phyloP scores from a whole-genome alignment of 2,329 filamentous ascomycete species.

The Ophiostoma pallidulum region DNA sequence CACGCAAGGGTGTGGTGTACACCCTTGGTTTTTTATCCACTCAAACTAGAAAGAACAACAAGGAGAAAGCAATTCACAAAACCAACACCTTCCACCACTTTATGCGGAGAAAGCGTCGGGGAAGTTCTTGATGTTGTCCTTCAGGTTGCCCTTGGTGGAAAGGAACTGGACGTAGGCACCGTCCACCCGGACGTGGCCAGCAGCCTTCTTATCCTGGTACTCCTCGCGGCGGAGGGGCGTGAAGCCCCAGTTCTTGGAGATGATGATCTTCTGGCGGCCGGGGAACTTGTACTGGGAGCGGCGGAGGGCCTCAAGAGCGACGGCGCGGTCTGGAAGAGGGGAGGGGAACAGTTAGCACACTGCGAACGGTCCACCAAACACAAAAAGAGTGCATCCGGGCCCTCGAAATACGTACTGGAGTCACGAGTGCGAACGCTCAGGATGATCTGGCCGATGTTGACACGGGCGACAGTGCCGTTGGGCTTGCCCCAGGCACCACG shows the following conservation, averaged over 20 bases:
- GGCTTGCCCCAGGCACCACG: conserved; percentile 99
- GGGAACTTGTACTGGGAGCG: conserved; percentile 99
- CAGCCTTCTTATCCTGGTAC: conserved; percentile 91
- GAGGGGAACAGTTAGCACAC: too few relatives aligned
- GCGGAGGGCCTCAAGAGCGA: conserved; percentile 96
- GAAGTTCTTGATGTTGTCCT: conserved; percentile 87
- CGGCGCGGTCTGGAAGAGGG: conserved; percentile 58
- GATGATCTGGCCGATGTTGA: conserved; percentile 99
- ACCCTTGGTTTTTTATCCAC: neutral
- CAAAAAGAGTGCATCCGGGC: too few relatives aligned
- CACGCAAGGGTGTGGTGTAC: conserved; percentile 14
- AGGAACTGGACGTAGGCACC: conserved; percentile 99
- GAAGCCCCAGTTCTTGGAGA: conserved; percentile 99
- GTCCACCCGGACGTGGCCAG: conserved; percentile 88
- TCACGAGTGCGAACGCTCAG: conserved; percentile 96
- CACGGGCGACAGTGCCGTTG: conserved; percentile 96
- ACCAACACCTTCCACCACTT: conserved; percentile 13
- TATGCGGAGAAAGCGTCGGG: conserved; percentile 72
- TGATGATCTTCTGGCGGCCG: conserved; percentile 99
- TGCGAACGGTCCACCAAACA: too few relatives aligned
- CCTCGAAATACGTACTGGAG: conserved; percentile 52
- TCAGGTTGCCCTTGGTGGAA: conserved; percentile 79
- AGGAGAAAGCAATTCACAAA: conserved; percentile 6
- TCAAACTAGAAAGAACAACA: conserved; percentile 4
- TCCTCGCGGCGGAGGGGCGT: conserved; percentile 95